These are phyloP conservation scores for Fistulina hepatica DNA, from an alignment of 1,284 basidiomycete genomes.

Conservation along the genomic window DNA sequence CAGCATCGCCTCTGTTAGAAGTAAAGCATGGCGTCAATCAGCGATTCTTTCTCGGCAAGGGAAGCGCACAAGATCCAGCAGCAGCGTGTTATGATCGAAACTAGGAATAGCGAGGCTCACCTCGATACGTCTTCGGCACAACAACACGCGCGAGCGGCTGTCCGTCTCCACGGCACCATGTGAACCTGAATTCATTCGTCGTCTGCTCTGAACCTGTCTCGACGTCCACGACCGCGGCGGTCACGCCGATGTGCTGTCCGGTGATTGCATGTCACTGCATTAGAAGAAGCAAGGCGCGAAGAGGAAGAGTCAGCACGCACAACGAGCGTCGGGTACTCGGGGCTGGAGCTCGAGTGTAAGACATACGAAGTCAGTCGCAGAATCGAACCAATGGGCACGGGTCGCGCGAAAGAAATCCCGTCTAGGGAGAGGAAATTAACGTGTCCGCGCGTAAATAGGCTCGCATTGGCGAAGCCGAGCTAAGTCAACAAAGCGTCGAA, in stretches of 20 bases:
- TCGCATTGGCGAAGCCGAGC: slow-evolving; percentile 68
- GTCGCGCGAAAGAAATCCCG: slow-evolving; percentile 68
- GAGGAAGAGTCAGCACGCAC: slow-evolving; percentile 27
- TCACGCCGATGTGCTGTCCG: slow-evolving; percentile 57
- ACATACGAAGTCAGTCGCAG: slow-evolving; percentile 62
- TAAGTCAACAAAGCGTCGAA: slow-evolving; percentile 19
- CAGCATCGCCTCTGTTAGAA: slow-evolving; percentile 58
- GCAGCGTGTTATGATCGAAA: too few relatives aligned
- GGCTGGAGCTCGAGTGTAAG: slow-evolving; percentile 38
- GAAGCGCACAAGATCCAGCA: too few relatives aligned
- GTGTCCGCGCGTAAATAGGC: slow-evolving; percentile 57
- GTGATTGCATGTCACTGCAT: too few relatives aligned
- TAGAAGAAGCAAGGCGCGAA: not conserved
- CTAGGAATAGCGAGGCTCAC: slow-evolving; percentile 24
- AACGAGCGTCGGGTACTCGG: slow-evolving; percentile 37
- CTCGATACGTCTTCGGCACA: slow-evolving; percentile 62
- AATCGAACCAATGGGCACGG: slow-evolving; percentile 75
- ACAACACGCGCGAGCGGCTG: slow-evolving; percentile 39
- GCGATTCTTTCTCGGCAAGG: not conserved
- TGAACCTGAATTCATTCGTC: slow-evolving; percentile 66
- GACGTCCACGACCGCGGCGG: slow-evolving; percentile 68
- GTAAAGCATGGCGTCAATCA: not conserved
- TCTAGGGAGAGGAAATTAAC: slow-evolving; percentile 71
- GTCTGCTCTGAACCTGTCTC: slow-evolving; percentile 55
- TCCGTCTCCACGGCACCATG: slow-evolving; percentile 41